Evolutionary conservation across 1,139 yeast species (phyloP).

Genomic region (Hyphopichia buzzinii): DNA sequence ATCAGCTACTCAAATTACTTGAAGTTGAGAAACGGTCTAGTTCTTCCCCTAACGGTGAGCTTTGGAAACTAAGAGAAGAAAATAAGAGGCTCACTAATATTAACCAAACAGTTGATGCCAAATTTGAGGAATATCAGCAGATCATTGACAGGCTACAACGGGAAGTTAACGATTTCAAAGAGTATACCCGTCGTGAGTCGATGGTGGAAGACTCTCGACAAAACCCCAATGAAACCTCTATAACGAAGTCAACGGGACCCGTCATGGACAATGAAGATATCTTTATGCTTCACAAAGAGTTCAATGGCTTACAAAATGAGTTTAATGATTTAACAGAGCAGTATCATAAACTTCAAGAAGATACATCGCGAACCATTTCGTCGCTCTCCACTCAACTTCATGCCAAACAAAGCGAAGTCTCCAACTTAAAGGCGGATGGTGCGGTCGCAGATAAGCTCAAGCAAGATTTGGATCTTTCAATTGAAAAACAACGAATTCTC

Average conservation of each 20-base stretch:
- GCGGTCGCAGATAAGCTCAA: constrained; percentile 27
- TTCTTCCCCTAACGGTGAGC: constrained; percentile 9
- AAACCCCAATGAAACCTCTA: constrained; percentile 1
- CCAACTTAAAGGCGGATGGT: constrained; percentile 18
- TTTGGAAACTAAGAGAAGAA: constrained; percentile 17
- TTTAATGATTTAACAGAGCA: constrained; percentile 20
- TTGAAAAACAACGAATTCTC: constrained; percentile 46
- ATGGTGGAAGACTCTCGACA: constrained; percentile 10
- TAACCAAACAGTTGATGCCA: constrained; percentile 19
- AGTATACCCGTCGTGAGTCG: constrained; percentile 4
- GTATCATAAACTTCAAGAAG: constrained; percentile 23
- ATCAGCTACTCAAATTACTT: constrained; percentile 14
- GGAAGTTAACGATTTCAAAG: constrained; percentile 28
- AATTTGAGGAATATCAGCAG: constrained; percentile 30
- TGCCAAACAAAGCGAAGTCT: constrained; percentile 26
- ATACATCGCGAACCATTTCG: constrained; percentile 24
- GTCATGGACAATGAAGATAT: constrained; percentile 18
- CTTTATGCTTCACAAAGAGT: constrained; percentile 11
- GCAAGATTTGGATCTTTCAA: constrained; percentile 41
- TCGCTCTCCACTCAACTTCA: constrained; percentile 29
- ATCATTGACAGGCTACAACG: constrained; percentile 31
- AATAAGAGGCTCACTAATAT: constrained; percentile 16
- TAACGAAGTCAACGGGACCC: neutral
- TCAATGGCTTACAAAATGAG: constrained; percentile 17
- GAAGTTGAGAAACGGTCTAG: constrained; percentile 8